phyloP scores from a whole-genome alignment of 345 rosid species.

The Pugionium cornutum region DNA sequence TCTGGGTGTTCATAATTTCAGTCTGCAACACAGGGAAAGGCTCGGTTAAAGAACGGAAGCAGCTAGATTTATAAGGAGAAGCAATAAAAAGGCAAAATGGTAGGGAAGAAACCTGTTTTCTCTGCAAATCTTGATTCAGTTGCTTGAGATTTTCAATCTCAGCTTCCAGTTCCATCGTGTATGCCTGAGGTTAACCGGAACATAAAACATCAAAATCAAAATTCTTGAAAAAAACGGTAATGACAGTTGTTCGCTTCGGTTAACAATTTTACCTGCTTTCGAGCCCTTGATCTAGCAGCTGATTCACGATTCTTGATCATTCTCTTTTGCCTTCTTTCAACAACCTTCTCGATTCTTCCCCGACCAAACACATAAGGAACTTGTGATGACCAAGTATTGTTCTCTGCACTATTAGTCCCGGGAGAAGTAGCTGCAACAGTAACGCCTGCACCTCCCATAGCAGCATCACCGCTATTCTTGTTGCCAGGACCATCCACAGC shows the following conservation, averaged over 20 bases:
- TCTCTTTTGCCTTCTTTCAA: slow-evolving; percentile 95
- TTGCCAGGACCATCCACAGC: slow-evolving; percentile 45
- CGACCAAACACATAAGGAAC: slow-evolving; percentile 77
- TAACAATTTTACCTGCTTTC: slow-evolving; percentile 76
- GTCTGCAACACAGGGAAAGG: slow-evolving; percentile 50
- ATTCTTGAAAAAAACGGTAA: neutral
- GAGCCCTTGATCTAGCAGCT: slow-evolving; percentile 98
- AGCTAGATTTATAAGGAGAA: neutral
- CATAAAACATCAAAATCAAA: no score
- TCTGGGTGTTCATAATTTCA: slow-evolving; percentile 52
- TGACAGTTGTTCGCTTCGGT: neutral
- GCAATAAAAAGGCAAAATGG: neutral
- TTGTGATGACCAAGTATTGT: slow-evolving; percentile 74
- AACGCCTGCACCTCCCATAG: slow-evolving; percentile 1
- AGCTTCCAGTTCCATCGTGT: slow-evolving; percentile 88
- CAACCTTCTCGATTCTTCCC: slow-evolving; percentile 92
- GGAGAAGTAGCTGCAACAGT: neutral
- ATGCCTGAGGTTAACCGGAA: slow-evolving; percentile 58
- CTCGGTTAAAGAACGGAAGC: slow-evolving; percentile 7
- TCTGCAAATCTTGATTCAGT: slow-evolving; percentile 68
- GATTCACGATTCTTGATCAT: slow-evolving; percentile 99
- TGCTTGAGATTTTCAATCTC: slow-evolving; percentile 82
- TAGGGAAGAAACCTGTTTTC: slow-evolving; percentile 56
- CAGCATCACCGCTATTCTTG: slow-evolving; percentile 8
- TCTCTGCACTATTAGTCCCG: slow-evolving; percentile 56